Evolutionary conservation across 768 basidiomycete species (phyloP).

Genomic region (Boletus vermiculosoides): DNA sequence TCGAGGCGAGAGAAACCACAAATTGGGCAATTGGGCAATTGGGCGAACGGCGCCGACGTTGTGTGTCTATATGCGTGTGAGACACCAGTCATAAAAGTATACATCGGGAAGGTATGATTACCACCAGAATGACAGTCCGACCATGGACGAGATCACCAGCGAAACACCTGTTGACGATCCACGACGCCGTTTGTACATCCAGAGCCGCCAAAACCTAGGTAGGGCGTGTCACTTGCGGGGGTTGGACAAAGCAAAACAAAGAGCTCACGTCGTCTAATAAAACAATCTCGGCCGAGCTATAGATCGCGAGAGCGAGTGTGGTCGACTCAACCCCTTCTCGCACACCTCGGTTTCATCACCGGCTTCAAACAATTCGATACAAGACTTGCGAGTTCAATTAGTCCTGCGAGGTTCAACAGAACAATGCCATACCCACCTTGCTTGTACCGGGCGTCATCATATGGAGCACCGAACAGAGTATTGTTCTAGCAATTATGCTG

Average conservation of each 20-base stretch:
- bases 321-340: conserved; percentile 1
- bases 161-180: conserved; percentile 1
- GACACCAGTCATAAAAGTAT: background rate
- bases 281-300: background rate
- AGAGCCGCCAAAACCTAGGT: background rate
- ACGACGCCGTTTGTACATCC: conserved; percentile 1
- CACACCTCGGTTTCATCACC: conserved; percentile 3
- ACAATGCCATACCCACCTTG: background rate
- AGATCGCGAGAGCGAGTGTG: conserved; percentile 1
- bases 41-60: background rate
- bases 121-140: conserved; percentile 6
- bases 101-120: background rate
- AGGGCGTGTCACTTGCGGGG: background rate
- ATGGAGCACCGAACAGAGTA: background rate
- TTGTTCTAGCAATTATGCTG: background rate
- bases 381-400: background rate
- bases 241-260: too few relatives aligned
- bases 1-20: background rate
- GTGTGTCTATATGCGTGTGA: background rate
- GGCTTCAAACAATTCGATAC: background rate
- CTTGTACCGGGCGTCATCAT: background rate
- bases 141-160: background rate
- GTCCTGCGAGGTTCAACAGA: background rate
- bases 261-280: too few relatives aligned
- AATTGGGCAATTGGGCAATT: background rate